These are phyloP conservation scores for Cyathus striatus DNA, from an alignment of 768 basidiomycete genomes.

Conservation along the genomic window DNA sequence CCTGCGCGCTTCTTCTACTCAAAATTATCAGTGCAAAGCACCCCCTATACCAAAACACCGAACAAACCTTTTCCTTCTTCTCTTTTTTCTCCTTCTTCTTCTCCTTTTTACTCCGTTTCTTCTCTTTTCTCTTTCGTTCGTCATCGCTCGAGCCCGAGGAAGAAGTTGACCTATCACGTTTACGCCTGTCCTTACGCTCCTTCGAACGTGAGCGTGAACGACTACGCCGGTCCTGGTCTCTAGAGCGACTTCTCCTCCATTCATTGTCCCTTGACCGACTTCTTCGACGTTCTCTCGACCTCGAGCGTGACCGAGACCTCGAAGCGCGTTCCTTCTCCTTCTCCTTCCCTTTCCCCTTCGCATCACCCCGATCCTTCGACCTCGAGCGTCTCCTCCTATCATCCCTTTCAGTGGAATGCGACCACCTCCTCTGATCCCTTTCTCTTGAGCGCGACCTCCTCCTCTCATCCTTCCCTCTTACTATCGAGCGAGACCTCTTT, in stretches of 20 bases:
- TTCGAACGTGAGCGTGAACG: conserved; percentile 27
- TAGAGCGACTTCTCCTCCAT: conserved; percentile 8
- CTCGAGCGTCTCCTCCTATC: conserved; percentile 11
- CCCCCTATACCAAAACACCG: too few species aligned
- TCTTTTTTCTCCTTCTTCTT: conserved; percentile 66
- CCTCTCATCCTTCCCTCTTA: conserved; percentile 3
- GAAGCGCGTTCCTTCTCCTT: conserved; percentile 38
- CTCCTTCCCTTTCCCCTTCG: conserved; percentile 32
- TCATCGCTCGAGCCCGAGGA: conserved; percentile 31
- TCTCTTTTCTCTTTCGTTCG: conserved; percentile 32
- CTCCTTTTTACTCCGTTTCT: conserved; percentile 23
- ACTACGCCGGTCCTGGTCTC: too few species aligned
- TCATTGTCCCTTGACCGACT: conserved; percentile 12
- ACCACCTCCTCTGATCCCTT: conserved; percentile 23
- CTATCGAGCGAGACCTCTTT: conserved; percentile 15
- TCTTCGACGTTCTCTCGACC: conserved; percentile 39
- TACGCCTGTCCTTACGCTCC: conserved; percentile 9
- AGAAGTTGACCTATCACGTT: conserved; percentile 23
- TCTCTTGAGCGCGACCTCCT: conserved; percentile 21
- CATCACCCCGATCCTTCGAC: conserved; percentile 31
- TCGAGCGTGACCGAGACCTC: conserved; percentile 35
- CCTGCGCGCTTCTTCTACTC: conserved; percentile 49
- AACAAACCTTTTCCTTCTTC: conserved; percentile 54
- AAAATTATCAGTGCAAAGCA: conserved; percentile 4
- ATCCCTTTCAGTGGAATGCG: conserved; percentile 17